Conservation (phyloP, 805 yeast species). For the Ogataea degrootiae region DNA sequence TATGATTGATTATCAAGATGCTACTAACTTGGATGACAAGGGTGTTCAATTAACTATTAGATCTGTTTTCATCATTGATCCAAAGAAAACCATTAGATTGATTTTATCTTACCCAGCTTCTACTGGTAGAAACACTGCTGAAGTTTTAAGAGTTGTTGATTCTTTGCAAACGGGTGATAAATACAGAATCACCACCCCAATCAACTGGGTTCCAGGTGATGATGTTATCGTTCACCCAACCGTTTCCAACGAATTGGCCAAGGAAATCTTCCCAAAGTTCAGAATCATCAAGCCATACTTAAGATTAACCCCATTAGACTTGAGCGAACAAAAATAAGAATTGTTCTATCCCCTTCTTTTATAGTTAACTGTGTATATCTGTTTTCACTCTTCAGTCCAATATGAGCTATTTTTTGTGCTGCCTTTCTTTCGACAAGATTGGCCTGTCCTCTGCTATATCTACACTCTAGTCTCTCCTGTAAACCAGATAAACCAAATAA, state of each 20-base stretch:
- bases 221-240: conserved; percentile 71
- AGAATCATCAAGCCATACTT: conserved; percentile 58
- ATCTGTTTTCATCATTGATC: conserved; percentile 70
- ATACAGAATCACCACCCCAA: conserved; percentile 61
- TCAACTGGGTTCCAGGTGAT: conserved; percentile 66
- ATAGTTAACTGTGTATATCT: neutral
- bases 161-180: conserved; percentile 63
- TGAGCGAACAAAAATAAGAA: conserved; percentile 7
- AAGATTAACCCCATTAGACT: conserved; percentile 44
- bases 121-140: conserved; percentile 73
- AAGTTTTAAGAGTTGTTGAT: conserved; percentile 64
- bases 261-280: conserved; percentile 56
- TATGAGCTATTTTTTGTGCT: too few species aligned
- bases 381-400: neutral
- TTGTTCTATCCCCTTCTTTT: neutral
- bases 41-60: conserved; percentile 66
- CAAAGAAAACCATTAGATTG: conserved; percentile 56
- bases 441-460: too few species aligned
- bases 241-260: conserved; percentile 56
- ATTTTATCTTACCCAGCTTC: conserved; percentile 68
- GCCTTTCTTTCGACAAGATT: too few species aligned
- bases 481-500: too few species aligned
- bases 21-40: conserved; percentile 58
- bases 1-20: conserved; percentile 69
- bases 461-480: too few species aligned